phyloP scores from a whole-genome alignment of 2,329 filamentous ascomycete species.

The Aaosphaeria pasadenensis region DNA sequence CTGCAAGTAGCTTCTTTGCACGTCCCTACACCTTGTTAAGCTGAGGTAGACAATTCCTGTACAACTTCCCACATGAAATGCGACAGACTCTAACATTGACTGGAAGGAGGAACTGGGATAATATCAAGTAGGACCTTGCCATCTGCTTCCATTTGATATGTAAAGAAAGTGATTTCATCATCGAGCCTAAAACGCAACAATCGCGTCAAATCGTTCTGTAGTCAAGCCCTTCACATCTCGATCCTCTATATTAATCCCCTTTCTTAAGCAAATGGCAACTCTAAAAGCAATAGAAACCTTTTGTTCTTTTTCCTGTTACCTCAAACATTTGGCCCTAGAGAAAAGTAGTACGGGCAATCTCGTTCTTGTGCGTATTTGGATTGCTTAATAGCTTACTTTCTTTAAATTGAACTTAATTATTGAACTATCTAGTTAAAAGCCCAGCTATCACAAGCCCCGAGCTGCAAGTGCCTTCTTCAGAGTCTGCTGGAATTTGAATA shows the following conservation, averaged over 20 bases:
- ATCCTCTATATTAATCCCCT: not conserved
- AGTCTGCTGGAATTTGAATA: conserved; percentile 8
- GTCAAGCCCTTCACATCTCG: not conserved
- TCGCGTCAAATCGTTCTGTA: not conserved
- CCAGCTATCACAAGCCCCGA: conserved; percentile 5
- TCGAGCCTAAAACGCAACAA: not conserved
- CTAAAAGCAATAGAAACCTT: not conserved
- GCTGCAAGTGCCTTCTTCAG: conserved; percentile 8
- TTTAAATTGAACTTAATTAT: too few species aligned
- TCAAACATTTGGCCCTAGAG: not conserved
- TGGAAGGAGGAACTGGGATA: too few species aligned
- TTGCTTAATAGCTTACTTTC: not conserved
- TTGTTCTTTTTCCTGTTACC: conserved; percentile 1
- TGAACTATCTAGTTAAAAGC: not conserved
- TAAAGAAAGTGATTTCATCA: not conserved
- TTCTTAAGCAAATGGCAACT: not conserved
- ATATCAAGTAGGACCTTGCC: not conserved
- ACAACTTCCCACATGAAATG: too few species aligned
- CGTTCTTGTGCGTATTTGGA: not conserved
- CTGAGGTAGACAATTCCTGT: too few species aligned
- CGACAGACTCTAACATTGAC: too few species aligned
- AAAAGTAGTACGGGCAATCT: not conserved
- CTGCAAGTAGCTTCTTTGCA: too few species aligned
- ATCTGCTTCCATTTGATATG: not conserved
- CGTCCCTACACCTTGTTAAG: too few species aligned